Evolutionary conservation across 2,329 filamentous ascomycete genomes (phyloP), one percentile per base, ranked within the genome.

Genomic region (Dendryphion nanum): DNA sequence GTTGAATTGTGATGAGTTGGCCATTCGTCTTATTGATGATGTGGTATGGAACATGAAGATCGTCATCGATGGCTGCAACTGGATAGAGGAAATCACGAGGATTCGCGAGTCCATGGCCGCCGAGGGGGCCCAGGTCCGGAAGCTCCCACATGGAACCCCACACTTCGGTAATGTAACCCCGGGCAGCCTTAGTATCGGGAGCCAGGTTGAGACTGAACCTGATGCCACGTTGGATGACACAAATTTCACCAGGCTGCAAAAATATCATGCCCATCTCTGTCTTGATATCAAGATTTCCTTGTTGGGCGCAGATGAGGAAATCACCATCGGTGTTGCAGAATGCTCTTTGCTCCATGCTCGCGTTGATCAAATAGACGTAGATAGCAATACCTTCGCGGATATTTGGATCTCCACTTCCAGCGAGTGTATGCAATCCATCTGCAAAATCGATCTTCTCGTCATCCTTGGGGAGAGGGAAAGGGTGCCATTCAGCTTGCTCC

Each of bases 381-480:
- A 72, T 57, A 4, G 73, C 73, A 16, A 76, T 55, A 5, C 74
- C 74, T 38, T 76, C 71, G 38, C 65, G 61, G 18, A 73, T 61
- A n/a, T 70, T 76, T 4, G 74, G 69, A 29, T 77, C 73, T 6
- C 74, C 74, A 18, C 70, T 70, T 4, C 74, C 74, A 16, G 64
- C 71, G 6, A 77, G 56, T 2, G 74, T 75, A 49, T 73, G 70
- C 10, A 77, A 57, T 5, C 74, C 73, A 40, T 72, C 59, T 8
- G 70, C 54, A 44, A 76, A 76, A 35, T 75, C 71, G 15, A 72
- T 61, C 30, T 66, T 59, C 24, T 66, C 61, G 17, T 60, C 54
- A 6, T 59, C 59, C 19, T 54, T 53, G 1, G 61, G 63, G 3
- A 66, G 46, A 5, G 60, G 52, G 31, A 76, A 72, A 3, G 73